These are phyloP conservation scores for Waltergamsia citrina DNA, from an alignment of 2,329 filamentous ascomycete species.

Conservation along the genomic window DNA sequence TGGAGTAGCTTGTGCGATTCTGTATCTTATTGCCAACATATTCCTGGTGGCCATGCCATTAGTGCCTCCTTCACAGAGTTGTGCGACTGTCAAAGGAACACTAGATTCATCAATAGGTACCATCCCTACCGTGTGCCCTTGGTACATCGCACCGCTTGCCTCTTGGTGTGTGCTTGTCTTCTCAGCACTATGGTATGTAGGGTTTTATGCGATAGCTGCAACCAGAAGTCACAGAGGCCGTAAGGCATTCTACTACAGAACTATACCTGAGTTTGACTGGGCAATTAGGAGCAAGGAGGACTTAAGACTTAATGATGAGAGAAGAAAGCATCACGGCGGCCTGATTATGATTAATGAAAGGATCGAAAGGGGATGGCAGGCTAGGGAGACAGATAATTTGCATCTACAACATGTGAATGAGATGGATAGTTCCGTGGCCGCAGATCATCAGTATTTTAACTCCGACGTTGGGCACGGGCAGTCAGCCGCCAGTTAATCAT, in stretches of 20 bases:
- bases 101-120: not conserved
- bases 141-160: not conserved
- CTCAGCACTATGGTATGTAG: not conserved
- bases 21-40: conserved; percentile 52
- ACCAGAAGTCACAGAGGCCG: not conserved
- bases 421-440: too few relatives aligned
- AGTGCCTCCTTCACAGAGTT: conserved; percentile 30
- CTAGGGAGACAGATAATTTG: too few relatives aligned
- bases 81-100: not conserved
- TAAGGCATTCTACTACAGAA: not conserved
- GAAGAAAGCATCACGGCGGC: too few relatives aligned
- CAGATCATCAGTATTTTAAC: too few relatives aligned
- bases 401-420: too few relatives aligned
- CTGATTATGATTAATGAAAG: too few relatives aligned
- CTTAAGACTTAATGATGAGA: too few relatives aligned
- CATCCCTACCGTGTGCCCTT: too few relatives aligned
- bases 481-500: too few relatives aligned
- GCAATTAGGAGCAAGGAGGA: not conserved
- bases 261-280: not conserved
- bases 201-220: not conserved
- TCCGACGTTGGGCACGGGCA: too few relatives aligned
- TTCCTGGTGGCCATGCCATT: conserved; percentile 53
- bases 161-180: not conserved
- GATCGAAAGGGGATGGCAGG: too few relatives aligned
- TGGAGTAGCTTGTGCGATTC: conserved; percentile 22